Evolutionary conservation across 768 basidiomycete genomes (phyloP).

Genomic region (Xerocomellus intermedius): DNA sequence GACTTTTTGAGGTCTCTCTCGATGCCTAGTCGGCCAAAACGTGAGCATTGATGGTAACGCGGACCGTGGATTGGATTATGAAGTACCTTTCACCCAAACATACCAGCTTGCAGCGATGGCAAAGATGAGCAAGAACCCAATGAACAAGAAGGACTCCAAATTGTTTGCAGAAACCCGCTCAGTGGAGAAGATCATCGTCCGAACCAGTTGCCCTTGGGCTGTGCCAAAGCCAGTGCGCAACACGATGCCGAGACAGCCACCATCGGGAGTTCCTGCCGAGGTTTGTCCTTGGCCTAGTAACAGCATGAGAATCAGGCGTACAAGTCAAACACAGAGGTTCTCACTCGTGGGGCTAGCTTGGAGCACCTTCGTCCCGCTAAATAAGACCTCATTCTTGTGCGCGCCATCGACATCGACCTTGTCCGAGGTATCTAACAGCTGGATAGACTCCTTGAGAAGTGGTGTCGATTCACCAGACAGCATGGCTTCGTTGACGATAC

Average conservation of each 20-base stretch:
- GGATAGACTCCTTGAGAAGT: conserved; percentile 91
- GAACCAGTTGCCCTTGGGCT: conserved; percentile 92
- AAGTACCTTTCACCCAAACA: conserved; percentile 91
- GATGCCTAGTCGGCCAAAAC: conserved; percentile 53
- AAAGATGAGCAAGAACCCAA: conserved; percentile 96
- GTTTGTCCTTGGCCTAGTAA: conserved; percentile 32
- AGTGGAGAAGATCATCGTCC: conserved; percentile 99
- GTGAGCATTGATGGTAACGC: conserved; percentile 1
- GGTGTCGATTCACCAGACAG: conserved; percentile 98
- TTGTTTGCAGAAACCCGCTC: conserved; percentile 98
- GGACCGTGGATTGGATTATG: not conserved
- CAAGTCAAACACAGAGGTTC: not conserved
- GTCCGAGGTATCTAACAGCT: conserved; percentile 73
- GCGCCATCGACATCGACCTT: conserved; percentile 79
- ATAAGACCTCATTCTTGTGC: conserved; percentile 87
- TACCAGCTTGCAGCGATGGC: conserved; percentile 98
- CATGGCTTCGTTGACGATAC: conserved; percentile 99
- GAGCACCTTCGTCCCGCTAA: conserved; percentile 95
- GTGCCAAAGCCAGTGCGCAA: conserved; percentile 97
- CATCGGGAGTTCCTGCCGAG: conserved; percentile 74
- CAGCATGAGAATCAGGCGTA: not conserved
- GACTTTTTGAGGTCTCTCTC: conserved; percentile 92
- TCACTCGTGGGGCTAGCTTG: conserved; percentile 61
- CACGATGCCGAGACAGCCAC: conserved; percentile 89
- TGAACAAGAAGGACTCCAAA: conserved; percentile 93